phyloP scores from a whole-genome alignment of 2,329 filamentous ascomycete genomes.

The Aureobasidium sp. region DNA sequence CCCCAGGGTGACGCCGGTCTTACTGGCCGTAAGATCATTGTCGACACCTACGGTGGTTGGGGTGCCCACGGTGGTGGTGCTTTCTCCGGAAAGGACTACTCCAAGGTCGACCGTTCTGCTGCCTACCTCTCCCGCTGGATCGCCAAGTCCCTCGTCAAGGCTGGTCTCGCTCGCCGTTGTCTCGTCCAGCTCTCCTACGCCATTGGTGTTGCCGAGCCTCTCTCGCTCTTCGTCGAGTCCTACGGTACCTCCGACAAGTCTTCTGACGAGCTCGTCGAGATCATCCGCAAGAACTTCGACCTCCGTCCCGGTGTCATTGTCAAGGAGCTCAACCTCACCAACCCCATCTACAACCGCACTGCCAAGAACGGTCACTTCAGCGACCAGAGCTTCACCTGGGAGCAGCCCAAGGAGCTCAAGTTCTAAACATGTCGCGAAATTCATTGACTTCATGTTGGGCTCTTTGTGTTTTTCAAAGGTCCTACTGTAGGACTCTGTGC shows the following conservation, averaged over 20 bases:
- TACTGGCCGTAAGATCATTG: constrained; percentile 98
- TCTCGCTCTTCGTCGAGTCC: constrained; percentile 94
- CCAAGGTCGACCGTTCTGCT: constrained; percentile 98
- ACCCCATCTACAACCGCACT: constrained; percentile 95
- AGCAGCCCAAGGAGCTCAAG: constrained; percentile 93
- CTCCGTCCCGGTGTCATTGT: constrained; percentile 97
- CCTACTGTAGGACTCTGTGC: constrained; percentile 4
- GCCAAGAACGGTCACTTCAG: constrained; percentile 99
- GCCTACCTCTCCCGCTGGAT: constrained; percentile 98
- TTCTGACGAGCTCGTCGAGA: constrained; percentile 88
- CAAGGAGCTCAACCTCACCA: constrained; percentile 88
- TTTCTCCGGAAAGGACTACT: constrained; percentile 99
- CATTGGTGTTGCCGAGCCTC: constrained; percentile 96
- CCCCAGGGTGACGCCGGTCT: constrained; percentile 98
- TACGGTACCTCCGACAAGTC: constrained; percentile 90
- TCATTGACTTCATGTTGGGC: constrained; percentile 4
- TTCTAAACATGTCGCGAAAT: constrained; percentile 53
- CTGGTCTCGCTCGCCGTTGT: constrained; percentile 81
- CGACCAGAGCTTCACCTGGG: constrained; percentile 96
- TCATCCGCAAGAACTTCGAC: constrained; percentile 95
- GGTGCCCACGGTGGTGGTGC: constrained; percentile 99
- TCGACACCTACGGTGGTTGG: constrained; percentile 99
- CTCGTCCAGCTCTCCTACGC: constrained; percentile 98
- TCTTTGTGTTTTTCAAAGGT: constrained; percentile 6
- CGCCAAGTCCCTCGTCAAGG: constrained; percentile 91